Evolutionary conservation across 2,329 filamentous ascomycete species (phyloP), one percentile per base, ranked within the genome.

Genomic region (Tolypocladium tropicale): DNA sequence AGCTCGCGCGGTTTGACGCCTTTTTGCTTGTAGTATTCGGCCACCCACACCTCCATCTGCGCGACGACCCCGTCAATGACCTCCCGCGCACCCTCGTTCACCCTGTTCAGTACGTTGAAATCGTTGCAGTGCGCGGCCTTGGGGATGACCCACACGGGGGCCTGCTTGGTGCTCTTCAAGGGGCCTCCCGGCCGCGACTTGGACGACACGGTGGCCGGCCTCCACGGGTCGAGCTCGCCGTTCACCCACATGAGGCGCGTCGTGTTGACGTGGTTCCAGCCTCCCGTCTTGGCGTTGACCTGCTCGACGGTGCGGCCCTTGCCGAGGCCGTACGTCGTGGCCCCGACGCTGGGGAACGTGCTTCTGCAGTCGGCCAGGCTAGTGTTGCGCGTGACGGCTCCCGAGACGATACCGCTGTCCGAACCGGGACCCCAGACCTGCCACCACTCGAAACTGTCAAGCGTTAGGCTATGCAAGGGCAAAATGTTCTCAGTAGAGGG

Each of bases 251-350:
- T 72, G 25, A 86, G 68, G 2, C 81, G 75, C 18, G 75, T 78
- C 2, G 76, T 78, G 55, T 80, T 68, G 39, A 72, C 74, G 28
- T 75, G 66, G 56, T 66, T 57, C 83, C 83, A 86, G 34, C 83
- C 83, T 28, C 75, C 71, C 0, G 82, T 85, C 62, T 72, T 72
- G 18, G 62, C 66, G 65, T 86, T 86, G 41, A 83, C 62, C 28
- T 74, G 65, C 4, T 68, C 67, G 2, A 75, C 76, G 0, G 76
- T 79, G 63, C 72, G 75, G 54, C 78, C 77, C 2, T 55, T 58
- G 37, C 69, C 63, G 5, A 74, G 73, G 57, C 74, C 78, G 64
- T 76, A 83, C 0, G 76, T 80, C 61, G 72, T 73, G n/a, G 72
- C 69, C 30, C 76, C 74, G 28, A 75, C 70, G 2, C 70, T 61